Evolutionary conservation across 805 yeast genomes (phyloP), one percentile per base, ranked within the genome.

Genomic region (Saccharomycopsis fermentans): DNA sequence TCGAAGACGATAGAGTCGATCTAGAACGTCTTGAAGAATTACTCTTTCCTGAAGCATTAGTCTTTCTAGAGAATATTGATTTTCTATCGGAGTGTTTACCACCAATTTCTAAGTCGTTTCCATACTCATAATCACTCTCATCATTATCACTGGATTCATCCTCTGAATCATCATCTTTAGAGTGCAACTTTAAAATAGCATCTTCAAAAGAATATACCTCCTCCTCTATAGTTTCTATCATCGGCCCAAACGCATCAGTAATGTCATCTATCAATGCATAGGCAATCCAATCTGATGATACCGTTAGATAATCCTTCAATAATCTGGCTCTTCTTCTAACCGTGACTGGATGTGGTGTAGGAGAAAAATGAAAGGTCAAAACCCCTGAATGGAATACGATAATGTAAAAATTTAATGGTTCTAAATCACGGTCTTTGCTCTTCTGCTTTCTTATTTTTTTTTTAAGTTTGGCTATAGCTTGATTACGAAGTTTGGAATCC

Each of bases 161-260:
- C 54, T 69, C 74, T 26, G 68, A 66, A 29, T 69, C 69, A 52
- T 74, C 77, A 36, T 75, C 80, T 1, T 86, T 84, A 21, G 90
- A 84, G 69, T 92, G 95, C 92, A 94, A 86, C 58, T 79, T 78
- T 65, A 94, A 74, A 56, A 94, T 92, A 2, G 91, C 87, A 66
- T 92, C 97, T 67, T 94, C 99, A 62, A 94, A 94, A n/a, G 82
- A 79, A 68, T 90, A 90, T 24, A 94, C 98, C 66, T 94, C 99
- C 60, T 84, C 90, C 68, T 94, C 98, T 56, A 94, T 91, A 53
- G 92, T 81, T 59, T 89, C 95, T 62, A 94, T 91, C 86, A 94
- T 82, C 2, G 99, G 99, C 0, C 96, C 98, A 75, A 89, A 94
- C 0, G 96, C 96, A 75, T 94, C 99, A 0, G 97, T 92, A 63